Evolutionary conservation across 1,284 basidiomycete species (phyloP), one percentile per base, ranked within the genome.

Genomic region (Inonotus obliquus): DNA sequence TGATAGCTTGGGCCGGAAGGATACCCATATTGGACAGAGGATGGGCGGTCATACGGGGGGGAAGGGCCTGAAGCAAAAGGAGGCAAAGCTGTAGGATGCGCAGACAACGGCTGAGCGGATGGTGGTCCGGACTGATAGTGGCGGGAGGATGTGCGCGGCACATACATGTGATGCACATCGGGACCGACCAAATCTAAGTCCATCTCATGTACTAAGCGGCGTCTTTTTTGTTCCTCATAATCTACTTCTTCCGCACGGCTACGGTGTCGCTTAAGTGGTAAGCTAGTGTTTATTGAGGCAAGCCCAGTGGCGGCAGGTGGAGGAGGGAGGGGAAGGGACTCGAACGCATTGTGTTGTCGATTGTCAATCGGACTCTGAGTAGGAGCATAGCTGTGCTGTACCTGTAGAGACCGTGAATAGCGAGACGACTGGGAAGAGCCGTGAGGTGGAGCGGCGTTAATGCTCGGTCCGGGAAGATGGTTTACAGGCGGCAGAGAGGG

Each of bases 301-400:
- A 57, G 37, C 14, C 54, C 55, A 7, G 56, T 35, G 19, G 61
- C 61, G 17, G 55, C 25, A 13, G 61, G 61, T n/a, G 61, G 61
- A n/a, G 61, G 61, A 14, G 61, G 61, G 44, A 63, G 61, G 17
- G 59, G 54, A 13, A 61, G 55, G 14, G 59, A 47, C 17, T 53
- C 54, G 41, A 61, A 61, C 13, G 17, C 32, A 19, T 27, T 52
- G 14, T 6, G 13, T 35, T 52, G 51, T 35, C 51, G 51, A 32
- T 6, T 17, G 14, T 49, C 48, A 25, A 49, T 49, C 9, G 51
- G 51, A 35, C 51, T 52, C 4, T 52, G 51, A n/a, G 29, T 27
- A 17, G 27, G 29, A 14, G 29, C 29, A 35, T 37, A 52, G 32
- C 27, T 19, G 32, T 25, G 32, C 2, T 52, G 51, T 19, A 17